Percentiles rank a stretch among this genome's conserved stretches.
Evolutionary conservation across 1,284 basidiomycete species (phyloP).

Genomic region (Heterobasidion occidentale): DNA sequence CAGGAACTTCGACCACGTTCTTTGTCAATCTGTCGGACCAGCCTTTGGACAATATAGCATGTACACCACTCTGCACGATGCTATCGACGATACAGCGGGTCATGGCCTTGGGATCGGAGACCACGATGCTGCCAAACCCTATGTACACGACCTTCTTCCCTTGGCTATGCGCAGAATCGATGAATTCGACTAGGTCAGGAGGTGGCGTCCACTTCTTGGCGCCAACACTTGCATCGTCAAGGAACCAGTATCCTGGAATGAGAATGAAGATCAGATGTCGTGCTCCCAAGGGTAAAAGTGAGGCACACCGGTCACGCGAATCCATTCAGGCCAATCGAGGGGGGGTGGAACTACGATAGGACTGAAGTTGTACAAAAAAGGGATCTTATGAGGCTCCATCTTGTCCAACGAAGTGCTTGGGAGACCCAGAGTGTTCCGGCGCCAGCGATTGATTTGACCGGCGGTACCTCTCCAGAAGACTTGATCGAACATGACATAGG

Average conservation of each 20-base stretch:
- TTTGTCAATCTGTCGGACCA: conserved; percentile 92
- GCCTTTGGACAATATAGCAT: conserved; percentile 92
- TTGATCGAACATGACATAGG: conserved; percentile 93
- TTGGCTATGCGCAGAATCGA: conserved; percentile 63
- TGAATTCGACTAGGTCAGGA: conserved; percentile 72
- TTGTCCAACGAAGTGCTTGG: conserved; percentile 82
- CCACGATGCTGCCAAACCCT: conserved; percentile 98
- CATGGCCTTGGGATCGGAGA: conserved; percentile 89
- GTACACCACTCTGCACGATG: conserved; percentile 76
- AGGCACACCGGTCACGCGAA: conserved; percentile 77
- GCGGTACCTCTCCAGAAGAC: conserved; percentile 95
- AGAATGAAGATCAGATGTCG: conserved; percentile 9
- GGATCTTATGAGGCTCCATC: conserved; percentile 94
- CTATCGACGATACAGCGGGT: conserved; percentile 88
- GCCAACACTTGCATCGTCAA: conserved; percentile 84
- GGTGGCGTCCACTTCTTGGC: conserved; percentile 87
- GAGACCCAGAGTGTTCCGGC: conserved; percentile 72
- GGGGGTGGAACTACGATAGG: conserved; percentile 84
- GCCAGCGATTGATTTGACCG: conserved; percentile 93
- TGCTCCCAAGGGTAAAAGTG: conserved; percentile 14
- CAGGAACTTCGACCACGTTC: conserved; percentile 43
- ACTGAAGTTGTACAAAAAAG: conserved; percentile 97
- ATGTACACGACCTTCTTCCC: conserved; percentile 95
- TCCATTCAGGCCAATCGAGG: conserved; percentile 98
- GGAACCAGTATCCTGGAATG: conserved; percentile 83